Conservation (phyloP, 1,284 basidiomycete species). For the Pholiota adiposa region DNA sequence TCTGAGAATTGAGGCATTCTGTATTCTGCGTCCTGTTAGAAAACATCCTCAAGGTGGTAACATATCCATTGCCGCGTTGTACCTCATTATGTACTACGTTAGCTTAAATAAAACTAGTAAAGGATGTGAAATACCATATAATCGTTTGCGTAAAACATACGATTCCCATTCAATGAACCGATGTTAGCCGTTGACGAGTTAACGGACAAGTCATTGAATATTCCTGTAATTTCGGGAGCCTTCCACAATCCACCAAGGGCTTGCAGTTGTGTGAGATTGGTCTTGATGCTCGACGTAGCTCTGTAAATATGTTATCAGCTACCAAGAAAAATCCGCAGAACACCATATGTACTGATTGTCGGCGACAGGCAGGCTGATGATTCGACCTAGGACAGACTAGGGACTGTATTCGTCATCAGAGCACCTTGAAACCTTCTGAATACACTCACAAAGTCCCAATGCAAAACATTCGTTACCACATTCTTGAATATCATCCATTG, state of each 20-base stretch:
- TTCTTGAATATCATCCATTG: conserved; percentile 71
- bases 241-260: conserved; percentile 51
- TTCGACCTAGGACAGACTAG: conserved; percentile 62
- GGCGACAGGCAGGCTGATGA: conserved; percentile 59
- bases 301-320: conserved; percentile 29
- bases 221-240: conserved; percentile 40
- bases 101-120: neutral
- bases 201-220: conserved; percentile 39
- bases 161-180: conserved; percentile 53
- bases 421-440: conserved; percentile 1
- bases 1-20: conserved; percentile 66
- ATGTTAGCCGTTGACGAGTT: conserved; percentile 48
- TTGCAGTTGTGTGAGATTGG: conserved; percentile 52
- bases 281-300: conserved; percentile 51
- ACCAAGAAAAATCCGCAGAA: neutral
- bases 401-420: neutral
- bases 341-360: conserved; percentile 53
- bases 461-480: conserved; percentile 50
- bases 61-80: conserved; percentile 60
- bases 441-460: conserved; percentile 65
- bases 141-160: conserved; percentile 63
- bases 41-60: conserved; percentile 66
- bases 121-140: conserved; percentile 55
- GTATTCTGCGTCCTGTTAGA: conserved; percentile 62
- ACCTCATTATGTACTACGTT: conserved; percentile 38